These are phyloP conservation scores for Papilionanthe hybrid DNA, from an alignment of 116 monocot genomes.

Conservation along the genomic window DNA sequence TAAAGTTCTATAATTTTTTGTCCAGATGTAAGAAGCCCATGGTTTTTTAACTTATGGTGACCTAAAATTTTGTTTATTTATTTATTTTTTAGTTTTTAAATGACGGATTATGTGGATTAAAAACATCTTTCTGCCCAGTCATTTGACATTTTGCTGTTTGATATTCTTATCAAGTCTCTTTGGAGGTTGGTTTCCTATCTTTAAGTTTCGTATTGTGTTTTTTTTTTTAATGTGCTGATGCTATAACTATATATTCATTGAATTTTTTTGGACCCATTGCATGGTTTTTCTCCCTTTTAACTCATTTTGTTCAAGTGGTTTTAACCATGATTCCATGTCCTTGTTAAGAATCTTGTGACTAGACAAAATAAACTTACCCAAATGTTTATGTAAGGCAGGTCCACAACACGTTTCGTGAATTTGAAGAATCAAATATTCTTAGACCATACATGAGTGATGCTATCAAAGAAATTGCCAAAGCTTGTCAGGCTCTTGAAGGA, in stretches of 20 bases:
- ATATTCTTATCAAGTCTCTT: neutral
- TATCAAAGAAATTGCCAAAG: slow-evolving; percentile 81
- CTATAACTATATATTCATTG: neutral
- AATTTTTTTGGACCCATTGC: neutral
- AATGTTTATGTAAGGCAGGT: slow-evolving; percentile 38
- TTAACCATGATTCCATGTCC: neutral
- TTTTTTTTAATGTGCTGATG: neutral
- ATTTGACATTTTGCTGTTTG: neutral
- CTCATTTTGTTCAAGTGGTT: neutral
- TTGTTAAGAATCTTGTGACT: neutral
- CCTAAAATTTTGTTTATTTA: neutral
- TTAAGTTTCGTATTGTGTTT: neutral
- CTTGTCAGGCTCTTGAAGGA: slow-evolving; percentile 67
- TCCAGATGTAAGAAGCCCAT: neutral
- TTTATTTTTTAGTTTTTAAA: neutral
- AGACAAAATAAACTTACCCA: neutral
- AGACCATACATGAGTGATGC: slow-evolving; percentile 66
- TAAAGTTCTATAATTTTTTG: neutral
- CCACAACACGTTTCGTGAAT: slow-evolving; percentile 76
- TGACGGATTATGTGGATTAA: neutral
- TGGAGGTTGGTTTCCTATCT: neutral
- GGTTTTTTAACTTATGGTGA: neutral
- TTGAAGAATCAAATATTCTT: slow-evolving; percentile 93
- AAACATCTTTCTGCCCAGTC: too few relatives aligned
- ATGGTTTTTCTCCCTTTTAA: neutral